phyloP scores from a whole-genome alignment of 2,329 filamentous ascomycete genomes.

The Chaetomiaceae sp. region DNA sequence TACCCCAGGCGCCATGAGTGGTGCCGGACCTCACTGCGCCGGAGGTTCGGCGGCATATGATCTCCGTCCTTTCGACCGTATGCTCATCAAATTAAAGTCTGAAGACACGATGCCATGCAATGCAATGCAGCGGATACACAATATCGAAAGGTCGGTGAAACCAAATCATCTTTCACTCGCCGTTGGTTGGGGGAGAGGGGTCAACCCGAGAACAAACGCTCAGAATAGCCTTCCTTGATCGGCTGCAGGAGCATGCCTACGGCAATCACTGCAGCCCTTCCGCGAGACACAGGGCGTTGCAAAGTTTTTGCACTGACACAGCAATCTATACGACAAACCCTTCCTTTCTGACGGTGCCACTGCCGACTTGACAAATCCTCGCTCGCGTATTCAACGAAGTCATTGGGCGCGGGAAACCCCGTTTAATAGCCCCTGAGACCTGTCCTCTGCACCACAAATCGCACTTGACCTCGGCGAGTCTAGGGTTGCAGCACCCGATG shows the following conservation, averaged over 20 bases:
- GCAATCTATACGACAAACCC: no score
- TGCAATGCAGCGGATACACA: constrained; percentile 3
- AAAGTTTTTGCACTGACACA: neutral
- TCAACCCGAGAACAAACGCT: neutral
- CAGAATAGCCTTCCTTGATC: neutral
- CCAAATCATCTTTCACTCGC: no score
- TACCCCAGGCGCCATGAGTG: no score
- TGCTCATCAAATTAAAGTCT: neutral
- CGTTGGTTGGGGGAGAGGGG: no score
- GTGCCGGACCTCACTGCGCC: neutral
- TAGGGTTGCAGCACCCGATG: constrained; percentile 12
- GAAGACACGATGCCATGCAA: constrained; percentile 3
- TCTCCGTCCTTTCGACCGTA: neutral
- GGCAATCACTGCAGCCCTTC: constrained; percentile 1
- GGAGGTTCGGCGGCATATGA: neutral
- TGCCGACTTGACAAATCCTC: neutral
- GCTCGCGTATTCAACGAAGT: neutral
- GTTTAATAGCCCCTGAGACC: neutral
- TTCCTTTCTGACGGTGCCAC: neutral
- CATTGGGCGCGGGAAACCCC: neutral
- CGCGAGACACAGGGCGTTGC: neutral
- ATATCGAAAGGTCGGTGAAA: neutral
- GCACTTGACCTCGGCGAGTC: neutral
- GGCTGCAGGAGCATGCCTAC: neutral
- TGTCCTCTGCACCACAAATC: neutral